A percentile compares a stretch with the other conserved stretches of the same genome.
Evolutionary conservation across 768 basidiomycete species (phyloP).

Genomic region (Agrocybe praecox): DNA sequence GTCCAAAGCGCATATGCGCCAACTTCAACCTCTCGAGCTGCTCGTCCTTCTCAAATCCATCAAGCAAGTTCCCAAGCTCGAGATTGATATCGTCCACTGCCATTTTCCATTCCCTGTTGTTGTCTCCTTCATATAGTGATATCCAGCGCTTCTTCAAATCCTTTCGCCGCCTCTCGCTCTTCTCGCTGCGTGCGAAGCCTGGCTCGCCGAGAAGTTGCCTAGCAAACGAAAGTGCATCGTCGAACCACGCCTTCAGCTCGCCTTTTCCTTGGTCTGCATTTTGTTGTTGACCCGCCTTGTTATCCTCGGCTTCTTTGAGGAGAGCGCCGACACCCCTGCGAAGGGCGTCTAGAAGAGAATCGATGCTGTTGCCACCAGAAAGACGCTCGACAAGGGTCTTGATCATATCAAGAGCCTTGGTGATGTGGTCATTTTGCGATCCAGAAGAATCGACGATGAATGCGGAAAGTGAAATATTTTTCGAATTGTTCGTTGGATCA

Average conservation of each 20-base stretch:
- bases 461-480: slow-evolving; percentile 40
- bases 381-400: slow-evolving; percentile 54
- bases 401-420: slow-evolving; percentile 50
- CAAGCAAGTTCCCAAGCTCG: slow-evolving; percentile 46
- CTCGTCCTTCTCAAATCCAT: slow-evolving; percentile 47
- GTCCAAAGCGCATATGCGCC: slow-evolving; percentile 50
- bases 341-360: slow-evolving; percentile 44
- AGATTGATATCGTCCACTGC: slow-evolving; percentile 47
- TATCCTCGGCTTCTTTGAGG: slow-evolving; percentile 44
- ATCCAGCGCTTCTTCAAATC: slow-evolving; percentile 55
- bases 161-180: slow-evolving; percentile 41
- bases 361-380: slow-evolving; percentile 48
- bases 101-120: slow-evolving; percentile 54
- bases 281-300: not conserved
- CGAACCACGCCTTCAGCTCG: slow-evolving; percentile 54
- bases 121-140: slow-evolving; percentile 45
- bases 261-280: slow-evolving; percentile 6
- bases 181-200: slow-evolving; percentile 56
- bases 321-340: slow-evolving; percentile 49
- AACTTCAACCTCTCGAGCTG: slow-evolving; percentile 48
- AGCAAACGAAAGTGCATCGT: slow-evolving; percentile 51
- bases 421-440: slow-evolving; percentile 53
- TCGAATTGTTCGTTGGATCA: slow-evolving; percentile 37
- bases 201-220: slow-evolving; percentile 49
- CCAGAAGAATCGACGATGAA: slow-evolving; percentile 65